A percentile compares a stretch with the other conserved stretches of the same genome.
Conservation (phyloP, 331 rosid species). For the Telfairia occidentalis region DNA sequence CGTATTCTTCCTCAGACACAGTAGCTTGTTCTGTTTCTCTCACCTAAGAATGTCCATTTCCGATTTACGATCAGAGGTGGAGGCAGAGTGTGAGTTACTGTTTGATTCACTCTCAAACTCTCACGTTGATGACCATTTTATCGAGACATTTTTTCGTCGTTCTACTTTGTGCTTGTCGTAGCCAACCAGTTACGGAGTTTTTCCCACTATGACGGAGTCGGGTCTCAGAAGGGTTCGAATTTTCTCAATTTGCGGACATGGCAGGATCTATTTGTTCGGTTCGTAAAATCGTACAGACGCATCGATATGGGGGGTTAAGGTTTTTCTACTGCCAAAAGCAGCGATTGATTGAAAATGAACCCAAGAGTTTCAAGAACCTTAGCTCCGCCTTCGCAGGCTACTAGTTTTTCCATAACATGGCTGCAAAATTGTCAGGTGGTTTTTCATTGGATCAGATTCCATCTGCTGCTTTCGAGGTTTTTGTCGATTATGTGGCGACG, state of each 20-base stretch:
- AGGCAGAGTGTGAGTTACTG: slow-evolving; percentile 11
- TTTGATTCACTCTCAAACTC: slow-evolving; percentile 13
- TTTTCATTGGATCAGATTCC: slow-evolving; percentile 81
- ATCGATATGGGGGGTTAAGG: slow-evolving; percentile 7
- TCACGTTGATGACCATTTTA: slow-evolving; percentile 1
- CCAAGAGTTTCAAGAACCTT: slow-evolving; percentile 79
- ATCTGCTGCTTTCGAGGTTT: slow-evolving; percentile 83
- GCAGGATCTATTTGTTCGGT: neutral
- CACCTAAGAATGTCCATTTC: neutral
- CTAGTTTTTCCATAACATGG: slow-evolving; percentile 87
- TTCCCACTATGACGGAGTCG: neutral
- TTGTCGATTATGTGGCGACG: too few relatives aligned
- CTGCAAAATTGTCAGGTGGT: slow-evolving; percentile 67
- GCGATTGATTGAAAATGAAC: slow-evolving; percentile 69
- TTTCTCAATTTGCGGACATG: slow-evolving; percentile 19
- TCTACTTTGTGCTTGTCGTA: slow-evolving; percentile 11
- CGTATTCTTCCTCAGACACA: neutral
- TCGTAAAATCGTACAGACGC: neutral
- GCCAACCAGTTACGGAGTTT: slow-evolving; percentile 6
- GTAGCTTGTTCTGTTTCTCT: neutral
- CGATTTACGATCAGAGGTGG: neutral
- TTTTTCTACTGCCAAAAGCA: neutral
- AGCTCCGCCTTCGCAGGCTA: slow-evolving; percentile 78
- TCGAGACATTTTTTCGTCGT: slow-evolving; percentile 1
- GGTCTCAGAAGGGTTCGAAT: neutral